Evolutionary conservation across 2,329 filamentous ascomycete species (phyloP).

Genomic region (Aspergillus transmontanensis): DNA sequence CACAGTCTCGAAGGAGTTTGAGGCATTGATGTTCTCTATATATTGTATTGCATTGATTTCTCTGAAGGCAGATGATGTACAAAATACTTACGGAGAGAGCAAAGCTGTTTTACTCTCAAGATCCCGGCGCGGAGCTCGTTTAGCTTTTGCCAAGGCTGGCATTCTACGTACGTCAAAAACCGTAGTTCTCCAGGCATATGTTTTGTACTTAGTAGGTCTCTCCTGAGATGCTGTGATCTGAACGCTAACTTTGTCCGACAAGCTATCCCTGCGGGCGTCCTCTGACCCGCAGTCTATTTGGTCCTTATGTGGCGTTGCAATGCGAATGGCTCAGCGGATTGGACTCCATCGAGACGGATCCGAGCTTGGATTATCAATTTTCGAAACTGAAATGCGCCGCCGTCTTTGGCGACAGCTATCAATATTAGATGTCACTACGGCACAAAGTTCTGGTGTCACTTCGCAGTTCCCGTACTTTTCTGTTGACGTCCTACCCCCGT

Average conservation of each 20-base stretch:
- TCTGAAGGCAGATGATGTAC: slow-evolving; percentile 58
- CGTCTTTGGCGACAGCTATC: slow-evolving; percentile 33
- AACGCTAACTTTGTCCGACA: background rate
- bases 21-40: slow-evolving; percentile 68
- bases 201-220: slow-evolving; percentile 46
- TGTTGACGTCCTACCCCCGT: slow-evolving; percentile 43
- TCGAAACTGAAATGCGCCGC: slow-evolving; percentile 47
- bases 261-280: slow-evolving; percentile 39
- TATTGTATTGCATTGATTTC: slow-evolving; percentile 63
- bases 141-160: slow-evolving; percentile 31
- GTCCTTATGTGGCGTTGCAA: slow-evolving; percentile 52
- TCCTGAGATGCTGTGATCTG: background rate
- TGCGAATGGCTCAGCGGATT: slow-evolving; percentile 51
- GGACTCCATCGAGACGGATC: slow-evolving; percentile 54
- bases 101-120: slow-evolving; percentile 34
- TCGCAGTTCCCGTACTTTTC: slow-evolving; percentile 4
- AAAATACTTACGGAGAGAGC: slow-evolving; percentile 33
- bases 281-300: slow-evolving; percentile 54
- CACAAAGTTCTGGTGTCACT: slow-evolving; percentile 6
- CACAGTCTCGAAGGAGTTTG: slow-evolving; percentile 59
- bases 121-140: slow-evolving; percentile 47
- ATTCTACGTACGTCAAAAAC: slow-evolving; percentile 49
- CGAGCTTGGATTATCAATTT: slow-evolving; percentile 47
- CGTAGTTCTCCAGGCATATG: slow-evolving; percentile 50
- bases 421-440: slow-evolving; percentile 25